phyloP scores from a whole-genome alignment of 129 eudicot species.

The Tagetes patula region DNA sequence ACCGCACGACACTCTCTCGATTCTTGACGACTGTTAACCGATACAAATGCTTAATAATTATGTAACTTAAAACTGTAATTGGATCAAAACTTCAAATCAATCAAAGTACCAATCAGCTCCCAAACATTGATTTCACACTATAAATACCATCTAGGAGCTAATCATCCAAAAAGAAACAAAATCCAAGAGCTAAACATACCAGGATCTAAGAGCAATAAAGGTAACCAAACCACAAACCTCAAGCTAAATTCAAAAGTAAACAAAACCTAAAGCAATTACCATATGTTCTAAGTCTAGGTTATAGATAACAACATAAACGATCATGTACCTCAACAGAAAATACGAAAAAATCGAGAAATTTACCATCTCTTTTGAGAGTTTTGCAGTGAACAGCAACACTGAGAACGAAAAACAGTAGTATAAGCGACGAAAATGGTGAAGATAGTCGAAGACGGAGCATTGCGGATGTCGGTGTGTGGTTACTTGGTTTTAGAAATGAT shows the following conservation, averaged over 20 bases:
- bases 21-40: not conserved
- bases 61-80: not conserved
- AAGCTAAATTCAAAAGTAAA: not conserved
- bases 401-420: slow-evolving; percentile 38
- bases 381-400: slow-evolving; percentile 52
- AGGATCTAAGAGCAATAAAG: slow-evolving; percentile 26
- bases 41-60: slow-evolving; percentile 1
- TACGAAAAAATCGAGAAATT: not conserved
- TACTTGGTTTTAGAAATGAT: not conserved
- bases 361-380: slow-evolving; percentile 95
- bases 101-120: slow-evolving; percentile 12
- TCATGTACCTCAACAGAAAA: slow-evolving; percentile 10
- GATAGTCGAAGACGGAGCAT: slow-evolving; percentile 34
- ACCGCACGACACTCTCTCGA: not conserved
- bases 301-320: slow-evolving; percentile 3
- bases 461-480: slow-evolving; percentile 14
- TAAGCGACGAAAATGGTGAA: slow-evolving; percentile 21
- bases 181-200: not conserved
- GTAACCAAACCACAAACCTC: slow-evolving; percentile 5
- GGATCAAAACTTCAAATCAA: slow-evolving; percentile 20
- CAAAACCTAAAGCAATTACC: not conserved
- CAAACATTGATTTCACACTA: not conserved
- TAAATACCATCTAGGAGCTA: not conserved
- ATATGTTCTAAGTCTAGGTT: slow-evolving; percentile 14
- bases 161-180: slow-evolving; percentile 3